Conservation (phyloP, 768 basidiomycete genomes). For the Mrakia gelida region DNA sequence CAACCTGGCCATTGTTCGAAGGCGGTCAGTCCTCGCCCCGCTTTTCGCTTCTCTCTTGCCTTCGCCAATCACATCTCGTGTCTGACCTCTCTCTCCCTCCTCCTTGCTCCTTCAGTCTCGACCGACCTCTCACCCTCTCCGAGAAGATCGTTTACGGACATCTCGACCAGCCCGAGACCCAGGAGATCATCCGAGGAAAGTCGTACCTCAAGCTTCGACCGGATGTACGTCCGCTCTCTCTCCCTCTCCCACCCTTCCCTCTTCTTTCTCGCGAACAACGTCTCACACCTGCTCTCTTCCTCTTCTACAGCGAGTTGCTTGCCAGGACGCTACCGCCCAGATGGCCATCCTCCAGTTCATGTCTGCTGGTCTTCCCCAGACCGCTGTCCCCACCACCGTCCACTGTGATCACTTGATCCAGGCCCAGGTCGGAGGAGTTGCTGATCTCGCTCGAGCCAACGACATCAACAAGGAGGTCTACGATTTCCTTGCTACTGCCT, state of each 20-base stretch:
- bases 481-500: slow-evolving; percentile 95
- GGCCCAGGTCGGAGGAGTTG: slow-evolving; percentile 87
- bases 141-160: slow-evolving; percentile 99
- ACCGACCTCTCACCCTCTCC: slow-evolving; percentile 84
- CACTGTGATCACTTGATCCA: slow-evolving; percentile 99
- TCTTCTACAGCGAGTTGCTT: slow-evolving; percentile 49
- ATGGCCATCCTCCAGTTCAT: slow-evolving; percentile 99
- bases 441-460: slow-evolving; percentile 88
- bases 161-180: slow-evolving; percentile 85
- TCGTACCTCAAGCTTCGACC: slow-evolving; percentile 97
- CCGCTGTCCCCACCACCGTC: slow-evolving; percentile 95
- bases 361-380: slow-evolving; percentile 98
- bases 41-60: background rate
- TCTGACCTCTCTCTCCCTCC: slow-evolving; percentile 37
- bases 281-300: slow-evolving; percentile 54
- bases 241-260: background rate
- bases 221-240: slow-evolving; percentile 63
- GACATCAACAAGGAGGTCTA: slow-evolving; percentile 97
- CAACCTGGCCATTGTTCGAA: slow-evolving; percentile 52
- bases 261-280: slow-evolving; percentile 41
- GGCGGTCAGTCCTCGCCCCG: slow-evolving; percentile 35
- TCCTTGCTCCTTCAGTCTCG: slow-evolving; percentile 54
- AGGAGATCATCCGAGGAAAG: slow-evolving; percentile 83
- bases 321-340: slow-evolving; percentile 58
- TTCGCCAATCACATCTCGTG: background rate